phyloP scores from a whole-genome alignment of 1,284 basidiomycete genomes.

The Cystobasidium slooffiae region DNA sequence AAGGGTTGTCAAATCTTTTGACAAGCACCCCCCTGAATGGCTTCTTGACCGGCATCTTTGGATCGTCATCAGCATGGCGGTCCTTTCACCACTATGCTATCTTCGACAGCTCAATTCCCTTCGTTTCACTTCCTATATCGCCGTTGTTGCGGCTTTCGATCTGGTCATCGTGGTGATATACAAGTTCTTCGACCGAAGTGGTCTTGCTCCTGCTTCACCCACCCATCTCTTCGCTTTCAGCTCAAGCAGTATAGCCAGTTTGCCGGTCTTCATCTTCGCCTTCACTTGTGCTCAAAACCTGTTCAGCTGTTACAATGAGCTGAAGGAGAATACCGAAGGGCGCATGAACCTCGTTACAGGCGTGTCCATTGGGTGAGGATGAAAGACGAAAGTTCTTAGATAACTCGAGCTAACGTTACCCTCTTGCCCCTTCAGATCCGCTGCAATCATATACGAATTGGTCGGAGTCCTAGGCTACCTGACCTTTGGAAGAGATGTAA shows the following conservation, averaged over 20 bases:
- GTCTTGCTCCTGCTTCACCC: conserved; percentile 45
- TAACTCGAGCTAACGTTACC: background rate
- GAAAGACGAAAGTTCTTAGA: conserved; percentile 53
- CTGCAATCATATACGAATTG: conserved; percentile 77
- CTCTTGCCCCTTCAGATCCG: conserved; percentile 54
- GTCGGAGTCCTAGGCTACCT: conserved; percentile 87
- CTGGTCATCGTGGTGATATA: conserved; percentile 59
- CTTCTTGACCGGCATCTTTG: conserved; percentile 77
- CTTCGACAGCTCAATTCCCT: conserved; percentile 71
- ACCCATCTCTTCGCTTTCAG: conserved; percentile 65
- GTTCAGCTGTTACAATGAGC: conserved; percentile 92
- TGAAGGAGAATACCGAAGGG: conserved; percentile 72
- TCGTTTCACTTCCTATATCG: conserved; percentile 72
- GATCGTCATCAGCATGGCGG: conserved; percentile 79
- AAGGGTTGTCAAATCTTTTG: conserved; percentile 83
- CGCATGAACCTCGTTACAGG: conserved; percentile 87
- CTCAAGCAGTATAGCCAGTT: conserved; percentile 77
- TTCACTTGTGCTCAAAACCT: conserved; percentile 56
- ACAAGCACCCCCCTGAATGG: conserved; percentile 66
- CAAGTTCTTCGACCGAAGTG: conserved; percentile 49
- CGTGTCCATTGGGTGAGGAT: conserved; percentile 72
- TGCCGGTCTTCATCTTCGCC: conserved; percentile 71
- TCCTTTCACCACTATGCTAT: conserved; percentile 86
- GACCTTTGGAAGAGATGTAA: conserved; percentile 90
- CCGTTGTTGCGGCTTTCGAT: conserved; percentile 73